Evolutionary conservation across 2,329 filamentous ascomycete species (phyloP).

Genomic region (Talaromyces sp.): DNA sequence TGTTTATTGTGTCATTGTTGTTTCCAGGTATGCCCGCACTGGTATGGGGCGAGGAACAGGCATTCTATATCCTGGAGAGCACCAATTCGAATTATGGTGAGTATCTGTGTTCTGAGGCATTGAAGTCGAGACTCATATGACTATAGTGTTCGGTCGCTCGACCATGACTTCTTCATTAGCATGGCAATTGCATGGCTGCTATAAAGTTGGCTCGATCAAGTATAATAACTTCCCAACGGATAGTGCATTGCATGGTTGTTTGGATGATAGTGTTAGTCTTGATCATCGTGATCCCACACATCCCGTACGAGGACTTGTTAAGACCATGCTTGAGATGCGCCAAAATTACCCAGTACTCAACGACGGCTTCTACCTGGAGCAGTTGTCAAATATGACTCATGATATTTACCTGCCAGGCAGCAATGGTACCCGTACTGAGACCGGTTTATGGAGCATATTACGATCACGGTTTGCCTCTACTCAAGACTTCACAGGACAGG

Average conservation of each 20-base stretch:
- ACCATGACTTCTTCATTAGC: slow-evolving; percentile 55
- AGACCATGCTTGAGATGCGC: slow-evolving; percentile 55
- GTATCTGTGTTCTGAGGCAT: neutral
- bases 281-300: slow-evolving; percentile 59
- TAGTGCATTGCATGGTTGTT: slow-evolving; percentile 49
- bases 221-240: slow-evolving; percentile 55
- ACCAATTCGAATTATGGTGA: slow-evolving; percentile 55
- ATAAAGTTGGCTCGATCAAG: slow-evolving; percentile 51
- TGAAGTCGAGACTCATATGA: neutral
- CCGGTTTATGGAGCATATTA: slow-evolving; percentile 55
- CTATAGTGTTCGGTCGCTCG: slow-evolving; percentile 54
- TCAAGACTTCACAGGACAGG: slow-evolving; percentile 43
- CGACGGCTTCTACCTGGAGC: slow-evolving; percentile 51
- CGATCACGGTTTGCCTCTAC: slow-evolving; percentile 45
- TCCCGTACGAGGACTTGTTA: slow-evolving; percentile 55
- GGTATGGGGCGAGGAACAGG: slow-evolving; percentile 61
- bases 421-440: slow-evolving; percentile 48
- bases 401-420: slow-evolving; percentile 49
- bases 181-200: slow-evolving; percentile 61
- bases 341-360: slow-evolving; percentile 53
- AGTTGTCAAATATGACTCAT: slow-evolving; percentile 53
- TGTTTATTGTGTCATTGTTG: slow-evolving; percentile 53
- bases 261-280: slow-evolving; percentile 51
- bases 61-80: slow-evolving; percentile 58
- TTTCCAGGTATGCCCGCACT: slow-evolving; percentile 56